phyloP scores from a whole-genome alignment of 371 early-diverging fungal genomes.

The Mortierella sp. region DNA sequence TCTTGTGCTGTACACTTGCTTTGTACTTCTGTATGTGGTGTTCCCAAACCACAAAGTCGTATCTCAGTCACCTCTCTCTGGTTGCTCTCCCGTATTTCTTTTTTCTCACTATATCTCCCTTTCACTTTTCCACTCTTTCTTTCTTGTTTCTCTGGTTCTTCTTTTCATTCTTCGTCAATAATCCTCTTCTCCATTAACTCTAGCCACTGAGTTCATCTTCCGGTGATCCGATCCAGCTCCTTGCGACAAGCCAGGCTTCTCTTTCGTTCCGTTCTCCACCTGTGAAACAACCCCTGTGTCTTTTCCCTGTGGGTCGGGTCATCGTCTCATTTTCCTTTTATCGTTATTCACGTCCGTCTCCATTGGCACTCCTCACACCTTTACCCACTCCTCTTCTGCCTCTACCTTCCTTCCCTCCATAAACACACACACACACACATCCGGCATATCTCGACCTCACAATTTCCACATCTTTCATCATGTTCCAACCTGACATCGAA shows the following conservation, averaged over 20 bases:
- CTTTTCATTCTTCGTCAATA: not conserved
- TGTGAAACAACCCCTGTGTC: not conserved
- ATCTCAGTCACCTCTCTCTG: not conserved
- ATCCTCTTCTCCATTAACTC: not conserved
- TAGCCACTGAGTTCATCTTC: not conserved
- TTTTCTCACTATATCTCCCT: not conserved
- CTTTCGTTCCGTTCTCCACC: not conserved
- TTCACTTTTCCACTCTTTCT: not conserved
- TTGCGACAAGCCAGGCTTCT: not conserved
- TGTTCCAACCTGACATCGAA: constrained; percentile 43
- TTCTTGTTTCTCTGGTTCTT: not conserved
- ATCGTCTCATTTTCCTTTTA: no score
- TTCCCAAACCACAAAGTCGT: no score
- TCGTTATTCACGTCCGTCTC: not conserved
- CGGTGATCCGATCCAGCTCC: constrained; percentile 8
- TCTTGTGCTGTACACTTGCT: no score
- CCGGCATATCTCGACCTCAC: not conserved
- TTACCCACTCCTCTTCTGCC: not conserved
- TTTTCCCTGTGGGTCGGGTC: constrained; percentile 10
- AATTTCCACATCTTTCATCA: not conserved
- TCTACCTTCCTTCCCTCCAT: not conserved
- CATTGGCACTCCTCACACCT: not conserved
- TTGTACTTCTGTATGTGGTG: no score
- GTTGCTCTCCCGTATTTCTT: not conserved
- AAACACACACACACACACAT: no score